A percentile compares a stretch with the other conserved stretches of the same genome.
Evolutionary conservation across 352 stramenopile species (phyloP).

Genomic region (Globisporangium perplexum): DNA sequence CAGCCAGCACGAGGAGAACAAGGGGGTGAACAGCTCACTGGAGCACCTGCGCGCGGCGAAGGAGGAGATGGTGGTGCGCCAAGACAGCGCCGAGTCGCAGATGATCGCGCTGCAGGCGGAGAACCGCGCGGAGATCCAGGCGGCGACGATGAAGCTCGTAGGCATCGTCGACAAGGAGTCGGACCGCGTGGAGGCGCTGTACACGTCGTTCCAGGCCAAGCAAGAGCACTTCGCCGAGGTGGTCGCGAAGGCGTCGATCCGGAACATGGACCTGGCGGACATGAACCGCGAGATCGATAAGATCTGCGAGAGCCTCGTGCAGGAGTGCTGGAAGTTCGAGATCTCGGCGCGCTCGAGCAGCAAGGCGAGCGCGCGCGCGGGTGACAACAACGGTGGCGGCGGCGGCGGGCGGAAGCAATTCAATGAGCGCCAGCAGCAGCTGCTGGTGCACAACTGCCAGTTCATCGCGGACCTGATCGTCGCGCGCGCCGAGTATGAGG

Average conservation of each 20-base stretch:
- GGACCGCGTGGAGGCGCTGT: constrained; percentile 73
- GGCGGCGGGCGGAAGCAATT: constrained; percentile 48
- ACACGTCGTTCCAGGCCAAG: constrained; percentile 74
- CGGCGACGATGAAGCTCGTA: constrained; percentile 52
- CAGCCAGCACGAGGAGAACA: constrained; percentile 53
- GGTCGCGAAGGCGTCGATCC: constrained; percentile 66
- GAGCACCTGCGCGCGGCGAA: constrained; percentile 35
- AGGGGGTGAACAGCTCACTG: constrained; percentile 30
- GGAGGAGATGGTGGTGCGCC: constrained; percentile 41
- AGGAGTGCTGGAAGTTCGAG: constrained; percentile 86
- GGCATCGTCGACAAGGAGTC: constrained; percentile 78
- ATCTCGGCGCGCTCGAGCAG: constrained; percentile 62
- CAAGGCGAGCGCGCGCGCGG: constrained; percentile 24
- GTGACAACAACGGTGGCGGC: constrained; percentile 39
- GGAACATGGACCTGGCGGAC: constrained; percentile 75
- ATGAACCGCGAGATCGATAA: constrained; percentile 80
- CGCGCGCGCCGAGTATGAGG: constrained; percentile 69
- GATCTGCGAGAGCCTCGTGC: constrained; percentile 73
- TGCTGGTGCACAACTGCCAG: constrained; percentile 73
- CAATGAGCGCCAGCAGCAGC: constrained; percentile 76
- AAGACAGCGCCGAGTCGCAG: constrained; percentile 53
- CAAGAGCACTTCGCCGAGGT: constrained; percentile 79
- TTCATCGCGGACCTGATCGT: constrained; percentile 79
- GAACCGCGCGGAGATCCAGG: constrained; percentile 70
- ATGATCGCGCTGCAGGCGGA: constrained; percentile 67